Conservation (phyloP, 139 green algal genomes). For the Chlorella sp. region DNA sequence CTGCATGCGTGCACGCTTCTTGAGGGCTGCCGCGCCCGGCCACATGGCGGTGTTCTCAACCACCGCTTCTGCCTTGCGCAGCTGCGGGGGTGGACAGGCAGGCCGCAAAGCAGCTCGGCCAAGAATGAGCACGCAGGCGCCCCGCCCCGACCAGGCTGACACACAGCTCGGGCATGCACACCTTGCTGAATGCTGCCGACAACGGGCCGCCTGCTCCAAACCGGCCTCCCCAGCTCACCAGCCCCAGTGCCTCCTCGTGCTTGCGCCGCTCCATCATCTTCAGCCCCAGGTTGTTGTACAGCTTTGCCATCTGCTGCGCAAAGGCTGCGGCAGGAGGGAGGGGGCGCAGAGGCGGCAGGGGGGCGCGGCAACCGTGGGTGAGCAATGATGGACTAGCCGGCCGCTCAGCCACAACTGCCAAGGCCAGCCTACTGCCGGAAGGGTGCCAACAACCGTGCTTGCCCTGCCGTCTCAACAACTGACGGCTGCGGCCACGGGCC, state of each 20-base stretch:
- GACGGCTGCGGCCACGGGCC: no score
- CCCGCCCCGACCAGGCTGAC: no score
- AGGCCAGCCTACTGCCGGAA: no score
- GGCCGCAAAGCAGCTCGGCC: neutral
- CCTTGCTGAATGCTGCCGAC: neutral
- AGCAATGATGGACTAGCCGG: no score
- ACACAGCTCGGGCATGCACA: no score
- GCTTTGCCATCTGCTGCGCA: conserved; percentile 41
- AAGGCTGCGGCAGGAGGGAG: neutral
- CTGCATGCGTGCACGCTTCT: conserved; percentile 13
- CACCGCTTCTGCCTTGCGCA: conserved; percentile 43
- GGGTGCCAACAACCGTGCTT: no score
- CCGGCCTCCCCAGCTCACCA: neutral
- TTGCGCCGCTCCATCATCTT: conserved; percentile 46
- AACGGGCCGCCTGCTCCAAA: neutral
- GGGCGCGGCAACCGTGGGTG: neutral
- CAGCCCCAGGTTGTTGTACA: conserved; percentile 52
- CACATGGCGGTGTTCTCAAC: conserved; percentile 40
- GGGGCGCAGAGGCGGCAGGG: neutral
- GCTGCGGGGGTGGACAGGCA: neutral
- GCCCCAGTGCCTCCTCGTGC: conserved; percentile 35
- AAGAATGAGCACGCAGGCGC: no score
- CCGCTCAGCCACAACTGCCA: no score
- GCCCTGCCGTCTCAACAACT: no score
- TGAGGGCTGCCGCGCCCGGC: neutral